Evolutionary conservation across 805 yeast species (phyloP).

Genomic region (Priceomyces melissophilus): DNA sequence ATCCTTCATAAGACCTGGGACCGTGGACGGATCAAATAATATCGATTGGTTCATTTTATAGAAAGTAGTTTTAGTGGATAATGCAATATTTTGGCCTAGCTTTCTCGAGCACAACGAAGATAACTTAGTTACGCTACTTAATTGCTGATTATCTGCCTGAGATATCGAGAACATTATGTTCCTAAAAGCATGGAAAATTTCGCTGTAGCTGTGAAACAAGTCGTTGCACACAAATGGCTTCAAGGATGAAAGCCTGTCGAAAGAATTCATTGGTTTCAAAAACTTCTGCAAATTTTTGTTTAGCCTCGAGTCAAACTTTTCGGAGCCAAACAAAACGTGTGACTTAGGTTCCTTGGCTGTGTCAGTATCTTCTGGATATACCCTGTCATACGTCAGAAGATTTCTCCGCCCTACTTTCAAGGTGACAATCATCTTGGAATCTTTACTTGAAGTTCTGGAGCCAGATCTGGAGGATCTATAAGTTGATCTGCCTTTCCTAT

Average conservation of each 20-base stretch:
- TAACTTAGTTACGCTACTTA: slow-evolving; percentile 10
- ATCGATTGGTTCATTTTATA: slow-evolving; percentile 26
- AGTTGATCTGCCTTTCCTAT: neutral
- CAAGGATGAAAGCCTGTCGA: slow-evolving; percentile 21
- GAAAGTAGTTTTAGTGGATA: slow-evolving; percentile 33
- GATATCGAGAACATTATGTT: slow-evolving; percentile 17
- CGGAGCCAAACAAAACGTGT: too few species aligned
- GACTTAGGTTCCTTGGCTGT: too few species aligned
- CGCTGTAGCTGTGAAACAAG: slow-evolving; percentile 24
- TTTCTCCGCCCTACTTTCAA: too few species aligned
- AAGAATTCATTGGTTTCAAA: slow-evolving; percentile 14
- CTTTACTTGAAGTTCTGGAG: neutral
- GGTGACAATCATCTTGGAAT: neutral
- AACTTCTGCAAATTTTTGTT: slow-evolving; percentile 1
- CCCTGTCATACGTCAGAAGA: too few species aligned
- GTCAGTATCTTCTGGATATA: too few species aligned
- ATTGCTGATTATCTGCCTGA: neutral
- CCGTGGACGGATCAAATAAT: slow-evolving; percentile 23
- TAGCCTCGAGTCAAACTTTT: too few species aligned
- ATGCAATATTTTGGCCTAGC: slow-evolving; percentile 32
- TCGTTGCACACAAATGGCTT: slow-evolving; percentile 26
- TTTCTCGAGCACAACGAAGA: slow-evolving; percentile 21
- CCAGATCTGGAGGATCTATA: neutral
- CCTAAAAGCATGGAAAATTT: slow-evolving; percentile 28
- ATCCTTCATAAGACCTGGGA: slow-evolving; percentile 20